A percentile compares a stretch with the other conserved stretches of the same genome.
Conservation (phyloP, 2,329 filamentous ascomycete genomes). For the Fusarium xylarioides region DNA sequence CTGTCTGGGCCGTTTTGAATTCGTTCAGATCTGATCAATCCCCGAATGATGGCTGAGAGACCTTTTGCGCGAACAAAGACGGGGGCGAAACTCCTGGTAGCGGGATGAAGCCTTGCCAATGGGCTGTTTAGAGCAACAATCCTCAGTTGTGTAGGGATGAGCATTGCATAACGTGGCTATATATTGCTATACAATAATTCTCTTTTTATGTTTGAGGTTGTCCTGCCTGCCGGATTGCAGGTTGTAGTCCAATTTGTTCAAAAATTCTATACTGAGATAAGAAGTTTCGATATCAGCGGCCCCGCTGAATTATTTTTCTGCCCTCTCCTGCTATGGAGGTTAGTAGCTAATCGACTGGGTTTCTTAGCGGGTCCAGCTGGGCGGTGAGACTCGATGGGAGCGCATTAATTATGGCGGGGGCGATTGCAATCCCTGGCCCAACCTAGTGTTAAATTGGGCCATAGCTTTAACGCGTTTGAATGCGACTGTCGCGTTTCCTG, state of each 20-base stretch:
- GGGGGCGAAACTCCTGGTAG: constrained; percentile 19
- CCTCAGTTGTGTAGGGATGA: constrained; percentile 35
- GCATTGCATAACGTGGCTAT: constrained; percentile 42
- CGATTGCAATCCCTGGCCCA: neutral
- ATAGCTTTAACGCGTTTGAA: constrained; percentile 31
- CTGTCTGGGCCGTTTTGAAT: constrained; percentile 38
- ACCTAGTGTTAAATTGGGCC: constrained; percentile 25
- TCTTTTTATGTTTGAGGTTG: constrained; percentile 3
- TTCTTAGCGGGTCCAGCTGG: neutral
- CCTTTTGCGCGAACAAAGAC: constrained; percentile 43
- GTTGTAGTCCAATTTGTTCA: neutral
- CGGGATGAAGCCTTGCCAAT: constrained; percentile 8
- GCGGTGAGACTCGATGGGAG: constrained; percentile 19
- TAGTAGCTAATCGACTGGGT: constrained; percentile 4
- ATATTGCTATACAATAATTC: neutral
- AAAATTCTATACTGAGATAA: neutral
- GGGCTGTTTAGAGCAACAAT: constrained; percentile 34
- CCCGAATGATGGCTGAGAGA: constrained; percentile 75
- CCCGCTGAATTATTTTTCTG: constrained; percentile 44
- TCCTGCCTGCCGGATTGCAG: neutral
- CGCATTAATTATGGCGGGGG: neutral
- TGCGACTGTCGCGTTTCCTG: constrained; percentile 33
- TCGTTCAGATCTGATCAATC: constrained; percentile 63
- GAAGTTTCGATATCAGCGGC: constrained; percentile 21
- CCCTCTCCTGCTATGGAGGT: constrained; percentile 23